Evolutionary conservation across 768 basidiomycete genomes (phyloP).

Genomic region (Arthromyces matolae): DNA sequence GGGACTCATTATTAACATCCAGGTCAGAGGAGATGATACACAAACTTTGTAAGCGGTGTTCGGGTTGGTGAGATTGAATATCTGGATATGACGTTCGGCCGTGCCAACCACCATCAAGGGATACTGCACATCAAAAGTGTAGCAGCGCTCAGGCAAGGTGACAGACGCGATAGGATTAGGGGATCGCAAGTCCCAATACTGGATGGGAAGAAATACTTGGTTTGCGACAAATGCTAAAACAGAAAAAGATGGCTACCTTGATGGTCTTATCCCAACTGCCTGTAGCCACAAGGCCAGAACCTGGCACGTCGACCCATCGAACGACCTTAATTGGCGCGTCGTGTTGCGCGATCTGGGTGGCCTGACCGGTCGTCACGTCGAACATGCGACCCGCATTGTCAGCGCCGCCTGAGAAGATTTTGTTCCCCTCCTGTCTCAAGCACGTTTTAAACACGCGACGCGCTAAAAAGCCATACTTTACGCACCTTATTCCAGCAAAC

Average conservation of each 20-base stretch:
- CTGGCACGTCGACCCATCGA: slow-evolving; percentile 74
- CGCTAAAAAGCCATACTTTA: slow-evolving; percentile 6
- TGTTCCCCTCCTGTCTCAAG: slow-evolving; percentile 71
- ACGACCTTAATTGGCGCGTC: slow-evolving; percentile 86
- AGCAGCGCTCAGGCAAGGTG: slow-evolving; percentile 85
- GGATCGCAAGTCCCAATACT: slow-evolving; percentile 93
- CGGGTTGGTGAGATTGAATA: slow-evolving; percentile 84
- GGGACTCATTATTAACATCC: not conserved
- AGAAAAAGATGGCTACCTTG: slow-evolving; percentile 53
- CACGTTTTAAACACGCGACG: slow-evolving; percentile 6
- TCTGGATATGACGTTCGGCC: slow-evolving; percentile 88
- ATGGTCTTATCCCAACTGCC: slow-evolving; percentile 98
- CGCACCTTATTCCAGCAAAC: slow-evolving; percentile 89
- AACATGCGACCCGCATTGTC: slow-evolving; percentile 96
- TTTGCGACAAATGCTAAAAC: not conserved
- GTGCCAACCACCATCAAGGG: slow-evolving; percentile 90
- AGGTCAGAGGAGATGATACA: not conserved
- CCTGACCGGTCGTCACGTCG: slow-evolving; percentile 80
- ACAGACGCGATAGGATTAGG: slow-evolving; percentile 76
- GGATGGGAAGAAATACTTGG: not conserved
- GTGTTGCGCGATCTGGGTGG: slow-evolving; percentile 83
- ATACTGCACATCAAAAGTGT: slow-evolving; percentile 78
- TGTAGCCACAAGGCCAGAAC: slow-evolving; percentile 77
- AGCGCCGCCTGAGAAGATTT: slow-evolving; percentile 88
- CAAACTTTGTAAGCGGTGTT: slow-evolving; percentile 63